A percentile compares a stretch with the other conserved stretches of the same genome.
These are phyloP conservation scores for Gomphus sp. DNA, from an alignment of 1,284 basidiomycete genomes.

Conservation along the genomic window DNA sequence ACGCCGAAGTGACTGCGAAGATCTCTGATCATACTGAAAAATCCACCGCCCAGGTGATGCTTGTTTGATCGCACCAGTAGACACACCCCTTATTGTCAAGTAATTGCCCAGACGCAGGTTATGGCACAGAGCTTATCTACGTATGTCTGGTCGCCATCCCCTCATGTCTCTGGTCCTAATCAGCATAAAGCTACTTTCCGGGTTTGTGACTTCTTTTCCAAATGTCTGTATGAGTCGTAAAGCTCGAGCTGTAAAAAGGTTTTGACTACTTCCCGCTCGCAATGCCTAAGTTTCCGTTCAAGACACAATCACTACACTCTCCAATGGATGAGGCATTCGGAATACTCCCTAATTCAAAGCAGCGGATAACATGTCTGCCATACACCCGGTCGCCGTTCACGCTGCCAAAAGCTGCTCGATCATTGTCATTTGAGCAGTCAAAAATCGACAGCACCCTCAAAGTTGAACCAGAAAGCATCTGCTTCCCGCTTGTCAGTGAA, in stretches of 20 bases:
- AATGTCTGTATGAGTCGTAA: neutral
- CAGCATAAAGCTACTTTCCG: neutral
- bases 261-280: neutral
- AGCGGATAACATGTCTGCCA: constrained; percentile 16
- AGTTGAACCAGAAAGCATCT: neutral
- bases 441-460: neutral
- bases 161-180: neutral
- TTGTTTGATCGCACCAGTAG: neutral
- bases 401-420: neutral
- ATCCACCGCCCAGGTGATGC: neutral
- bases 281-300: neutral
- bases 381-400: constrained; percentile 11
- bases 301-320: neutral
- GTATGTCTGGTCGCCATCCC: neutral
- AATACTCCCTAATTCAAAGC: neutral
- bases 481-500: neutral
- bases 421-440: neutral
- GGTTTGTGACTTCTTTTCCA: neutral
- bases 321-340: neutral
- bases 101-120: neutral
- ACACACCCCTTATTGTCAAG: neutral
- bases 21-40: neutral
- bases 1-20: constrained; percentile 37
- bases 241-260: neutral
- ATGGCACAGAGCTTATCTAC: neutral